These are phyloP conservation scores for Thelephora ganbajun DNA, from an alignment of 768 basidiomycete species.

Conservation along the genomic window DNA sequence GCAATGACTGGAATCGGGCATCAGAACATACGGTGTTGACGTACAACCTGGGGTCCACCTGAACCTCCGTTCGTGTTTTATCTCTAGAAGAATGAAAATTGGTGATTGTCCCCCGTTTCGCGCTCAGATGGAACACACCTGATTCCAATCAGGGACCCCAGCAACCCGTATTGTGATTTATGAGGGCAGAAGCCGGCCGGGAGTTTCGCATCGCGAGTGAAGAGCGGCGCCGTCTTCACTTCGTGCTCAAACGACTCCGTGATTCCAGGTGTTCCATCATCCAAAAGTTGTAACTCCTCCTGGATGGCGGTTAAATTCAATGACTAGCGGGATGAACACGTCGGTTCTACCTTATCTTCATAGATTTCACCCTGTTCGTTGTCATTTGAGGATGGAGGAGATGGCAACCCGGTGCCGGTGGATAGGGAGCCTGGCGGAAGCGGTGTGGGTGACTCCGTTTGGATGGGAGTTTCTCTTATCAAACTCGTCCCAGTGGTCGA, in stretches of 20 bases:
- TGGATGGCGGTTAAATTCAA: neutral
- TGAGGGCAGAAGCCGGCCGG: constrained; percentile 10
- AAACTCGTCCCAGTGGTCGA: no score
- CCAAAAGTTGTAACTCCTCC: constrained; percentile 18
- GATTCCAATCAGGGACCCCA: constrained; percentile 34
- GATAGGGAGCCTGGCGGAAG: neutral
- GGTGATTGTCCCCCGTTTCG: neutral
- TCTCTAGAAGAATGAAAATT: constrained; percentile 15
- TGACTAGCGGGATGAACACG: neutral
- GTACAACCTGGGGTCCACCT: constrained; percentile 41
- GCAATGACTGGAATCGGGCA: neutral
- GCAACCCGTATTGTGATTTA: constrained; percentile 46
- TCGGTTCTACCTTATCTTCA: no score
- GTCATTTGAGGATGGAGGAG: neutral
- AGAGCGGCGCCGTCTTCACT: constrained; percentile 14
- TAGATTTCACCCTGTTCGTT: neutral
- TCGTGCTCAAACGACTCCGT: constrained; percentile 9
- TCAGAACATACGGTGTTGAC: constrained; percentile 40
- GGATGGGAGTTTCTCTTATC: no score
- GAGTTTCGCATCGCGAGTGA: constrained; percentile 16
- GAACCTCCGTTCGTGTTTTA: constrained; percentile 19
- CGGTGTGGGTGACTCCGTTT: neutral
- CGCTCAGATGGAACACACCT: constrained; percentile 22
- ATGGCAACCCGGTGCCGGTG: neutral
- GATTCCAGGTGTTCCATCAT: constrained; percentile 9